Evolutionary conservation across 2,329 filamentous ascomycete species (phyloP).

Genomic region (Aspergillus unguis): DNA sequence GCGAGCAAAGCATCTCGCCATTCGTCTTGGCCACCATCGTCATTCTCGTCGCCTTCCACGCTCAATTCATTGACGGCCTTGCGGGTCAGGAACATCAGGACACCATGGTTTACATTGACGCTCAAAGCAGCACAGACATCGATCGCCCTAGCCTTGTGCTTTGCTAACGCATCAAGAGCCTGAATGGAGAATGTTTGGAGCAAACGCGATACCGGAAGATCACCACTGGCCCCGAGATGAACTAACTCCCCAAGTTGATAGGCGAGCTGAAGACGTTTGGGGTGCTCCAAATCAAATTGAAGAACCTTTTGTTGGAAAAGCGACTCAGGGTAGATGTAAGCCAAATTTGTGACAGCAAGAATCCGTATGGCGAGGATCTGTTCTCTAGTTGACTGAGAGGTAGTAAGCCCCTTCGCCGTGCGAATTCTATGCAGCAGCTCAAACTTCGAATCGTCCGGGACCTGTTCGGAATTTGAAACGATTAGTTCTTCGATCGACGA

Average conservation of each 20-base stretch:
- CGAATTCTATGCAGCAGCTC: conserved; percentile 82
- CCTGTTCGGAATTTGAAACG: conserved; percentile 51
- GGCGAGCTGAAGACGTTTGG: conserved; percentile 79
- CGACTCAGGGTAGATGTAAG: conserved; percentile 79
- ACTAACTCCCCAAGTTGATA: conserved; percentile 92
- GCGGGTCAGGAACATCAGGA: conserved; percentile 86
- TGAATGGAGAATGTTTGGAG: conserved; percentile 79
- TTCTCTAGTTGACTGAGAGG: conserved; percentile 64
- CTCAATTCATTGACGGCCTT: conserved; percentile 84
- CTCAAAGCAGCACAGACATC: conserved; percentile 90
- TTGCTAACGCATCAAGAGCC: conserved; percentile 79
- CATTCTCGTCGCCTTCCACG: conserved; percentile 54
- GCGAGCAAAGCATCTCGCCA: conserved; percentile 90
- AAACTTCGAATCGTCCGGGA: conserved; percentile 73
- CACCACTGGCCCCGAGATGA: conserved; percentile 71
- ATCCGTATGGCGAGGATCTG: conserved; percentile 76
- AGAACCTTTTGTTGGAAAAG: conserved; percentile 84
- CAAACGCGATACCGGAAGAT: conserved; percentile 65
- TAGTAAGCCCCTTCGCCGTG: conserved; percentile 73
- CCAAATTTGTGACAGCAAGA: conserved; percentile 83
- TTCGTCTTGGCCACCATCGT: conserved; percentile 69
- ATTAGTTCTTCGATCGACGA: conserved; percentile 37
- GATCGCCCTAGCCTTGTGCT: conserved; percentile 68
- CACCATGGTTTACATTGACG: conserved; percentile 92
- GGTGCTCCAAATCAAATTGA: conserved; percentile 84